phyloP scores from a whole-genome alignment of 2,329 filamentous ascomycete genomes.

The Colletotrichum orbiculare region DNA sequence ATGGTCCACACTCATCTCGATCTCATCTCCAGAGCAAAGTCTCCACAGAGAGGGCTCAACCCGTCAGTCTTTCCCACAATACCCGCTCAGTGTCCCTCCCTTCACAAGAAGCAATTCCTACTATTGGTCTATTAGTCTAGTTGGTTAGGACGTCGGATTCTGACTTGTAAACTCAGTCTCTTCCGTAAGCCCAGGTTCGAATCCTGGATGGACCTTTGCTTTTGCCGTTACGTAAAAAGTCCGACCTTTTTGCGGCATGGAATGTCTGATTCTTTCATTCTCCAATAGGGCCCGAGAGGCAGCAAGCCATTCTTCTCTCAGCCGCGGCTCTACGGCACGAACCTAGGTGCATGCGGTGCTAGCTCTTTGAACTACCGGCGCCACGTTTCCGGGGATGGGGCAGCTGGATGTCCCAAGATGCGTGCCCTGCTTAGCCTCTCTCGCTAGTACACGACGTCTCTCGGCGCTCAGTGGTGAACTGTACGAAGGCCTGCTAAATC shows the following conservation, averaged over 20 bases:
- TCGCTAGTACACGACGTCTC: no score
- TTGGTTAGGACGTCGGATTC: constrained; percentile 28
- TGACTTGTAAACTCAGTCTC: background rate
- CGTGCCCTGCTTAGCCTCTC: no score
- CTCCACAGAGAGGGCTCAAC: background rate
- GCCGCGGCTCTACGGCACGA: no score
- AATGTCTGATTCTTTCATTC: background rate
- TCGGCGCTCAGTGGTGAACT: no score
- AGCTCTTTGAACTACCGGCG: no score
- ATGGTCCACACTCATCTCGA: no score
- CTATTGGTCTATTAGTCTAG: constrained; percentile 17
- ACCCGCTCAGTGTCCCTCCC: background rate
- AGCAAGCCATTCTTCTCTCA: background rate
- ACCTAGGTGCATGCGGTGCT: no score
- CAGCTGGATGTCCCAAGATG: no score
- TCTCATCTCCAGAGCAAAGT: background rate
- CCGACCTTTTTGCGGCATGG: background rate
- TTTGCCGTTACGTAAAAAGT: background rate
- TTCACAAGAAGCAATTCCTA: background rate
- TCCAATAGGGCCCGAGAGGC: background rate
- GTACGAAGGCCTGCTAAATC: no score
- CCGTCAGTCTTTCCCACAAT: background rate
- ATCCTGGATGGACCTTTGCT: constrained; percentile 24
- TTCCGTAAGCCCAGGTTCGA: constrained; percentile 26
- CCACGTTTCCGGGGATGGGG: no score